Base-by-base conservation (phyloP, 2,329 filamentous ascomycete species). In the Neurospora crassa region DNA sequence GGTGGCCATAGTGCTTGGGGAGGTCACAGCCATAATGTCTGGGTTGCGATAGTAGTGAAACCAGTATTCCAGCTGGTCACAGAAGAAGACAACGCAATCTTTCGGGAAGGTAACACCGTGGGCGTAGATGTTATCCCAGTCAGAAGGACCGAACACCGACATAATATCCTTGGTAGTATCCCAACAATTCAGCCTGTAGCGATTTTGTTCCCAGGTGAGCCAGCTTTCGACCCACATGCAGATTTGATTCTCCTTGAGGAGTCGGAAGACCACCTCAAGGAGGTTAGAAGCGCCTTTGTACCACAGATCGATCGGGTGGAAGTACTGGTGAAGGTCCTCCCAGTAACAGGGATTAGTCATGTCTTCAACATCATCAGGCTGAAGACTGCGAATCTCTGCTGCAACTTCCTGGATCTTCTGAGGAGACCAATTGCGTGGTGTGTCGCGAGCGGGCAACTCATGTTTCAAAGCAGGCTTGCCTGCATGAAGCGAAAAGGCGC, bases 301-400 rank as follows among this genome's bases (percentile, higher is more conserved):
- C 76, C 84, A 87, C 40, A 87, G 77, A 68, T 87, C 85, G 11
- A 76, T 71, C 0, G 81, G 79, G 73, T 87, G 85, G 68, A 84
- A 87, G 73, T 83, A 86, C 1, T 77, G 74, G 78, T 83, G 86
- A 29, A 87, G 76, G 37, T 84, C 81, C 43, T 72, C 70, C 77
- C 40, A 76, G 18, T 1, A 78, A 79, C 24, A 76, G 67, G 24
- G 80, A 0, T 43, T 42, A 71, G 77, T 79, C 77, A 85, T 79
- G 12, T 76, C 69, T 0, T 78, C 45, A 24, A 71, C 71, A 14
- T 69, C 59, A 29, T 70, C 45, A 4, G 74, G 73, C 20, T 72
- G 69, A 20, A 24, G 12, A 14, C 37, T 24, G 53, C 73, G 73
- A 34, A 74, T 70, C 1, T 16, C 69, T 20, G 67, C 40, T 29